Conservation (phyloP, 768 basidiomycete genomes). For the Mycena indigotica region DNA sequence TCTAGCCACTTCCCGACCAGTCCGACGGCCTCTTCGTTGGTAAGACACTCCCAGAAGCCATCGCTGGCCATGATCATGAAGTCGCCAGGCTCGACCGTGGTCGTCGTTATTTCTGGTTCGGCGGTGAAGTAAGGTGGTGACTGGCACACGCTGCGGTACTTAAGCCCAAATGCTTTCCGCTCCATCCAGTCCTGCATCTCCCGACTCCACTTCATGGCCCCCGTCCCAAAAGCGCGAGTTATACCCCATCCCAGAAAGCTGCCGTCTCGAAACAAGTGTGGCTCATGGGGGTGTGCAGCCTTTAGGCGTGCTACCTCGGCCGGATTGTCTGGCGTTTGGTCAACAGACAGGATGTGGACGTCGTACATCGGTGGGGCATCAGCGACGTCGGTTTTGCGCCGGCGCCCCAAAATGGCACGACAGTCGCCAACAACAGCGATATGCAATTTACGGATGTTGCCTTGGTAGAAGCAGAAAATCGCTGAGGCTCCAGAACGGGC, state of each 20-base stretch:
- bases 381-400: constrained; percentile 10
- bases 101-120: constrained; percentile 51
- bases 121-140: constrained; percentile 63
- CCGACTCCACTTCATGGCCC: constrained; percentile 40
- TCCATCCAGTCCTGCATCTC: constrained; percentile 39
- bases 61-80: constrained; percentile 59
- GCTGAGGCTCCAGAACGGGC: constrained; percentile 46
- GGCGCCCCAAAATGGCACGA: constrained; percentile 49
- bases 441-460: constrained; percentile 36
- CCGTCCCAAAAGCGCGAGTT: constrained; percentile 50
- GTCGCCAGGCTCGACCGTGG: constrained; percentile 45
- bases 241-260: constrained; percentile 43
- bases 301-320: constrained; percentile 38
- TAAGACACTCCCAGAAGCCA: constrained; percentile 60
- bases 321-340: constrained; percentile 42
- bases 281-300: constrained; percentile 40
- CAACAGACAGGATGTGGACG: constrained; percentile 39
- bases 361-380: constrained; percentile 34
- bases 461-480: constrained; percentile 45
- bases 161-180: constrained; percentile 36
- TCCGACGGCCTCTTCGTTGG: constrained; percentile 57
- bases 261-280: constrained; percentile 33
- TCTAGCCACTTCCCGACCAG: constrained; percentile 47
- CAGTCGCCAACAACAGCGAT: constrained; percentile 49
- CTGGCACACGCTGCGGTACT: constrained; percentile 31